These are phyloP conservation scores for Vitis rotundifolia DNA, from an alignment of 164 flowering plant species.

Conservation along the genomic window DNA sequence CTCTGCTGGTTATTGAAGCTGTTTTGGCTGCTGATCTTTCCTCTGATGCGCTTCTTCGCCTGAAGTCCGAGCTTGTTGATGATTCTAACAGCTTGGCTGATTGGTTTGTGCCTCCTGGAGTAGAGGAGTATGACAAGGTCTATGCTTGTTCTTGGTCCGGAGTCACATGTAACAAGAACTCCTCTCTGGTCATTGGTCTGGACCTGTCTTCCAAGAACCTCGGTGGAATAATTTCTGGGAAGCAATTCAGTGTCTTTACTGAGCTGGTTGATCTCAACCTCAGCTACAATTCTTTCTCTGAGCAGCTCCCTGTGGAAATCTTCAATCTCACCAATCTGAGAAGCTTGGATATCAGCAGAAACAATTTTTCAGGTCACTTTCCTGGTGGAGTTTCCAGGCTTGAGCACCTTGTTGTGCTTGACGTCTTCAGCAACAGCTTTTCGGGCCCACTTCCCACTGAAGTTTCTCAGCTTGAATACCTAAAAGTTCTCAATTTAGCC, in stretches of 20 bases:
- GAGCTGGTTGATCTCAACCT: slow-evolving; percentile 69
- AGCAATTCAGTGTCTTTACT: slow-evolving; percentile 45
- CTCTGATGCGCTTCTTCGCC: slow-evolving; percentile 67
- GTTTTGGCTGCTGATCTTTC: slow-evolving; percentile 41
- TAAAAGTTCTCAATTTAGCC: slow-evolving; percentile 80
- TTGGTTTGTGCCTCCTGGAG: slow-evolving; percentile 47
- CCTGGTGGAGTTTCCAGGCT: slow-evolving; percentile 55
- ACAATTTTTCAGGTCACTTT: slow-evolving; percentile 72
- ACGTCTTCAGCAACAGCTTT: slow-evolving; percentile 94
- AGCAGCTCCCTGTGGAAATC: slow-evolving; percentile 57
- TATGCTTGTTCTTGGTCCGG: slow-evolving; percentile 85
- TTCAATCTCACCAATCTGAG: slow-evolving; percentile 59
- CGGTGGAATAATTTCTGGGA: slow-evolving; percentile 59
- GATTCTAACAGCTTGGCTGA: slow-evolving; percentile 44
- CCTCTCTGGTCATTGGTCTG: slow-evolving; percentile 42
- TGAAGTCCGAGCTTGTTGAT: slow-evolving; percentile 70
- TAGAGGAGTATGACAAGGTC: slow-evolving; percentile 23
- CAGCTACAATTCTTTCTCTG: slow-evolving; percentile 77
- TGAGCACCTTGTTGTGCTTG: slow-evolving; percentile 48
- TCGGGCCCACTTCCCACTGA: slow-evolving; percentile 71
- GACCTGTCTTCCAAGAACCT: slow-evolving; percentile 68
- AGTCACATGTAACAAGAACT: slow-evolving; percentile 58
- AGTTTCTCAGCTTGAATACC: slow-evolving; percentile 46
- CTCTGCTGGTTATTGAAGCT: slow-evolving; percentile 16
- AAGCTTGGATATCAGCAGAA: slow-evolving; percentile 80